A percentile compares a stretch with the other conserved stretches of the same genome.
phyloP scores from a whole-genome alignment of 352 stramenopile species.

The Peronospora belbahrii region DNA sequence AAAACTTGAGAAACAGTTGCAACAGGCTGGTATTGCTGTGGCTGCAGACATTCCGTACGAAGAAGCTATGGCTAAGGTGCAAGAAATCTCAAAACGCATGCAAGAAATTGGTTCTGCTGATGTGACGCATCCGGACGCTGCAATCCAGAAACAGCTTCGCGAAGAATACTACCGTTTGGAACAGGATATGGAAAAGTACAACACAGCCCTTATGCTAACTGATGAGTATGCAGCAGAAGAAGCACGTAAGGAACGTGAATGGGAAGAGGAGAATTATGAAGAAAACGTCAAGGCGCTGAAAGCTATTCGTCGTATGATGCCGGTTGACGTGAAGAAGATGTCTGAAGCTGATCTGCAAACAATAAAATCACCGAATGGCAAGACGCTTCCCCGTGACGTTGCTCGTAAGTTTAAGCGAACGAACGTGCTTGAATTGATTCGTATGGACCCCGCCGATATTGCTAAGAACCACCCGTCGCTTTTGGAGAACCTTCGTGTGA shows the following conservation, averaged over 20 bases:
- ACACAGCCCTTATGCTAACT: conserved; percentile 86
- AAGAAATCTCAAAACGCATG: conserved; percentile 88
- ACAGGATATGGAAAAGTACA: conserved; percentile 93
- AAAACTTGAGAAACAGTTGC: conserved; percentile 79
- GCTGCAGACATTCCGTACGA: conserved; percentile 91
- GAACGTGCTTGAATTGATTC: conserved; percentile 87
- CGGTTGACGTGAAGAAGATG: conserved; percentile 88
- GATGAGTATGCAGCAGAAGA: conserved; percentile 89
- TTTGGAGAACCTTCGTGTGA: conserved; percentile 88
- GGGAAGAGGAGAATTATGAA: conserved; percentile 86
- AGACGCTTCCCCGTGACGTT: conserved; percentile 66
- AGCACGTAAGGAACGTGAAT: conserved; percentile 85
- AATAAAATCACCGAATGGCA: conserved; percentile 60
- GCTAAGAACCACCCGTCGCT: conserved; percentile 84
- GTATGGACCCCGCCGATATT: conserved; percentile 83
- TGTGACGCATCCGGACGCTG: conserved; percentile 75
- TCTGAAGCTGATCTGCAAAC: conserved; percentile 80
- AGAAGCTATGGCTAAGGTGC: conserved; percentile 86
- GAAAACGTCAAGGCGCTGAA: conserved; percentile 85
- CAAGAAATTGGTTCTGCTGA: conserved; percentile 88
- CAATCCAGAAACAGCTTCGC: conserved; percentile 76
- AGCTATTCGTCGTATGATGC: conserved; percentile 88
- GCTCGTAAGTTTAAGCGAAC: conserved; percentile 90
- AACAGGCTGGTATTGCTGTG: conserved; percentile 81
- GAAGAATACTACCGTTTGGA: conserved; percentile 91